Conservation (phyloP, 1,139 yeast genomes). For the Nakaseomyces uthaithaninus region DNA sequence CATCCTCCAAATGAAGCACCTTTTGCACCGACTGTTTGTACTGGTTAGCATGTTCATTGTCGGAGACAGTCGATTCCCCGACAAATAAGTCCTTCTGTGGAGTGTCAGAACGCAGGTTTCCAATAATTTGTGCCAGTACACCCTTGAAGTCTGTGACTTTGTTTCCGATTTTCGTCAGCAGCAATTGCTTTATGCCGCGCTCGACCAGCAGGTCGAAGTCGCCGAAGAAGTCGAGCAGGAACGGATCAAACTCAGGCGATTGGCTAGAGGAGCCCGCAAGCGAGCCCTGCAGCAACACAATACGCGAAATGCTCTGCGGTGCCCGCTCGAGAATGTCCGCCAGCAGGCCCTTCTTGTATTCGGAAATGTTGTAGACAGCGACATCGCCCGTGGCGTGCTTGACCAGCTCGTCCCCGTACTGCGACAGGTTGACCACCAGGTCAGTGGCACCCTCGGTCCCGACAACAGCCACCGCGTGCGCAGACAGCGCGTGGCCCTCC, state of each 20-base stretch:
- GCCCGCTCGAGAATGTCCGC: conserved; percentile 42
- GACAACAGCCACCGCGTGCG: not conserved
- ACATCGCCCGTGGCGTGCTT: conserved; percentile 34
- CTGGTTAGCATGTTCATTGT: conserved; percentile 11
- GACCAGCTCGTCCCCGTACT: conserved; percentile 41
- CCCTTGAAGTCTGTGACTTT: conserved; percentile 44
- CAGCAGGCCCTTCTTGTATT: conserved; percentile 48
- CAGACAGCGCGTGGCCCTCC: too few species aligned
- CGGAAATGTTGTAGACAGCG: conserved; percentile 50
- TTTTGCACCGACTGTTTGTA: conserved; percentile 31
- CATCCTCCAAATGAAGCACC: conserved; percentile 55
- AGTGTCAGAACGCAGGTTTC: conserved; percentile 42
- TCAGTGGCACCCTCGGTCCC: conserved; percentile 3
- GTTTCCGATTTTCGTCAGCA: conserved; percentile 48
- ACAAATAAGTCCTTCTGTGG: conserved; percentile 61
- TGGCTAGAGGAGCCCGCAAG: conserved; percentile 38
- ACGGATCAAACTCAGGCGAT: conserved; percentile 47
- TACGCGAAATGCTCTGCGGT: conserved; percentile 48
- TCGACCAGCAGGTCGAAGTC: conserved; percentile 43
- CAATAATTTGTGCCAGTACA: conserved; percentile 43
- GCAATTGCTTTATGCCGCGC: conserved; percentile 43
- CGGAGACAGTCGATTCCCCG: conserved; percentile 38
- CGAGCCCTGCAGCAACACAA: conserved; percentile 59
- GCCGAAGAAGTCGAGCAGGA: conserved; percentile 68
- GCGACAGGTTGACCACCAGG: conserved; percentile 54